Conservation (phyloP, 2,329 filamentous ascomycete species). For the Dothideomycetidae sp. region DNA sequence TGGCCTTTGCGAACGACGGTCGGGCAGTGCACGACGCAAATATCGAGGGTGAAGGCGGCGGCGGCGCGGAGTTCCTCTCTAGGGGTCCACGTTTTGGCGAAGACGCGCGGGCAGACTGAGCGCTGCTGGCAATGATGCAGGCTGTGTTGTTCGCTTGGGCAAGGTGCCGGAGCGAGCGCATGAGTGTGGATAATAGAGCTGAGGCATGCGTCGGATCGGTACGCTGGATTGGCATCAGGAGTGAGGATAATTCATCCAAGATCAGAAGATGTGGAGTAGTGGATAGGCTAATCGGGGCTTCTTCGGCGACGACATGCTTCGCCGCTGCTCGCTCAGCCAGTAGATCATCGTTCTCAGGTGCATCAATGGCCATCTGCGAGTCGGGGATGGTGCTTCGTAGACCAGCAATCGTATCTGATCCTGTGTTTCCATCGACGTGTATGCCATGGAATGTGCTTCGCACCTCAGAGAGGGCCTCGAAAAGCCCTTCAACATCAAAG, state of each 20-base stretch:
- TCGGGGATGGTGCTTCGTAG: slow-evolving; percentile 20
- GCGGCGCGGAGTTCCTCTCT: slow-evolving; percentile 1
- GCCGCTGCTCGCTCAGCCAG: slow-evolving; percentile 28
- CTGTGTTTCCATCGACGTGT: slow-evolving; percentile 17
- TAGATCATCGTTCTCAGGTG: slow-evolving; percentile 25
- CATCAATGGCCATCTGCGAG: slow-evolving; percentile 17
- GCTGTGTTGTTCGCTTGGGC: slow-evolving; percentile 24
- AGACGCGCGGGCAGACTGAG: slow-evolving; percentile 8
- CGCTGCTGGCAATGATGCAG: slow-evolving; percentile 27
- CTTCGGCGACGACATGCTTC: slow-evolving; percentile 24
- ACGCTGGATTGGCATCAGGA: slow-evolving; percentile 18
- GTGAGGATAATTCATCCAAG: slow-evolving; percentile 18
- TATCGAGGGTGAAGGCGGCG: slow-evolving; percentile 22
- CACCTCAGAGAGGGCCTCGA: slow-evolving; percentile 33
- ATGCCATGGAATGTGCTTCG: slow-evolving; percentile 9
- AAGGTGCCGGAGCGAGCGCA: slow-evolving; percentile 28
- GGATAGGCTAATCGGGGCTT: slow-evolving; percentile 17
- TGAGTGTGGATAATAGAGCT: slow-evolving; percentile 27
- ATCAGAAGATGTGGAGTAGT: slow-evolving; percentile 23
- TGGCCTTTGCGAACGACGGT: slow-evolving; percentile 26
- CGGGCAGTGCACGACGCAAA: slow-evolving; percentile 25
- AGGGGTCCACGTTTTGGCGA: slow-evolving; percentile 3
- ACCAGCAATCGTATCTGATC: background rate
- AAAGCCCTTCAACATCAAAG: slow-evolving; percentile 36
- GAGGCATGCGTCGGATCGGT: slow-evolving; percentile 23